These are phyloP conservation scores for Haplosporangium gracile DNA, from an alignment of 192 early-diverging fungal genomes.

Conservation along the genomic window DNA sequence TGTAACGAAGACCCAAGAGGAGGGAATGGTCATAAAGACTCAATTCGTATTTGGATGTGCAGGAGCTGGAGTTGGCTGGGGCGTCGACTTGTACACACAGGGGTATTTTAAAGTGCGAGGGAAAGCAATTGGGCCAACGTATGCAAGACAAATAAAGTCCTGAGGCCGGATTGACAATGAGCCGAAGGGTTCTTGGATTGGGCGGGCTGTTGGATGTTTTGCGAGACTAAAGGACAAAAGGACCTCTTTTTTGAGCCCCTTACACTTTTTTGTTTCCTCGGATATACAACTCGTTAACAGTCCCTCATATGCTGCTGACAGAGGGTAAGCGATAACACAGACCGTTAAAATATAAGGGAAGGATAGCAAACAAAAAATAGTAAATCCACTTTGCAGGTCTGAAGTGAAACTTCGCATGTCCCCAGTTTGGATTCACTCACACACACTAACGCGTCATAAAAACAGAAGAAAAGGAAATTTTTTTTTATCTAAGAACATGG, in stretches of 20 bases:
- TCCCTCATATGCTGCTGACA: neutral
- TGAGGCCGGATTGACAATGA: no score
- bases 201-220: no score
- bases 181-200: no score
- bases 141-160: no score
- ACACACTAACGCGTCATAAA: neutral
- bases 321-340: neutral
- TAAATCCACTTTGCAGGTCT: neutral
- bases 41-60: no score
- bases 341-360: neutral
- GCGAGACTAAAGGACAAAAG: no score
- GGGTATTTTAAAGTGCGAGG: no score
- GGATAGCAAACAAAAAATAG: neutral
- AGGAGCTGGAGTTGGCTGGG: no score
- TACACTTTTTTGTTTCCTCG: neutral
- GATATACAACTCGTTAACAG: neutral
- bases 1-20: no score
- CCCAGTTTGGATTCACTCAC: neutral
- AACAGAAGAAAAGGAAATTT: neutral
- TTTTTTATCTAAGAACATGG: neutral
- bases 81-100: no score
- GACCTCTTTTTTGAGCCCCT: neutral
- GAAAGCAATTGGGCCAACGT: no score
- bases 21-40: no score
- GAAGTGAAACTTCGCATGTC: conserved; percentile 2